Percentiles rank a stretch among this genome's conserved stretches.
Evolutionary conservation across 495 filamentous ascomycete genomes (phyloP).

Genomic region (Extremus antarcticus): DNA sequence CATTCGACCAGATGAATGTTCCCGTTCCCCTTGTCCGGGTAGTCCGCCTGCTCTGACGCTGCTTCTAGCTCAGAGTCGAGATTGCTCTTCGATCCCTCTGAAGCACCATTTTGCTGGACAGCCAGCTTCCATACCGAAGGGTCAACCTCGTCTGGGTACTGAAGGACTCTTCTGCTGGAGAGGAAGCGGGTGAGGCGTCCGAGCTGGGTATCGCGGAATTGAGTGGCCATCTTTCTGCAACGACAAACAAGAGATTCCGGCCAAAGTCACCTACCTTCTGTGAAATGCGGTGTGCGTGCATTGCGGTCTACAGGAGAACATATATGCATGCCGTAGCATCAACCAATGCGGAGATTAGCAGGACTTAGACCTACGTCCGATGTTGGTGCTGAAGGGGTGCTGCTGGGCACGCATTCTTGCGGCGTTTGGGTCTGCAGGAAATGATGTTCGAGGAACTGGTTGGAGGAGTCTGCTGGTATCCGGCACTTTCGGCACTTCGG

Average conservation of each 20-base stretch:
- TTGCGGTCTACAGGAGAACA: too few species aligned
- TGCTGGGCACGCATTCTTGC: too few species aligned
- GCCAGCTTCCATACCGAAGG: neutral
- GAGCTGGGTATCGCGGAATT: neutral
- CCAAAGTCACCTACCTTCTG: too few species aligned
- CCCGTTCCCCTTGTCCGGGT: neutral
- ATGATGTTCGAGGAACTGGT: too few species aligned
- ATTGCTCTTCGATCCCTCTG: neutral
- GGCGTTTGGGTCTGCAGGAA: too few species aligned
- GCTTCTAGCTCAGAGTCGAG: neutral
- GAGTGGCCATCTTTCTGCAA: neutral
- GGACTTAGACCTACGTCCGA: neutral
- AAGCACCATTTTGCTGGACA: neutral
- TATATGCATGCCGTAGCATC: too few species aligned
- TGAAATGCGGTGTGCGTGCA: too few species aligned
- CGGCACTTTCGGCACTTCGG: too few species aligned
- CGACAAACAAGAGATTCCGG: too few species aligned
- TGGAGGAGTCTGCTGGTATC: too few species aligned
- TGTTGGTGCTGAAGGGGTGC: neutral
- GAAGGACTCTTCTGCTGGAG: neutral
- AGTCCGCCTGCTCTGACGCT: neutral
- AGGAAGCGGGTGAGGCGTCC: neutral
- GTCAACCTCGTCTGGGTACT: neutral
- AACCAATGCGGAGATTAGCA: neutral
- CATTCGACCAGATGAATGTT: neutral